Base-by-base conservation (phyloP, 306 rosid species). In the Canavalia gladiata region DNA sequence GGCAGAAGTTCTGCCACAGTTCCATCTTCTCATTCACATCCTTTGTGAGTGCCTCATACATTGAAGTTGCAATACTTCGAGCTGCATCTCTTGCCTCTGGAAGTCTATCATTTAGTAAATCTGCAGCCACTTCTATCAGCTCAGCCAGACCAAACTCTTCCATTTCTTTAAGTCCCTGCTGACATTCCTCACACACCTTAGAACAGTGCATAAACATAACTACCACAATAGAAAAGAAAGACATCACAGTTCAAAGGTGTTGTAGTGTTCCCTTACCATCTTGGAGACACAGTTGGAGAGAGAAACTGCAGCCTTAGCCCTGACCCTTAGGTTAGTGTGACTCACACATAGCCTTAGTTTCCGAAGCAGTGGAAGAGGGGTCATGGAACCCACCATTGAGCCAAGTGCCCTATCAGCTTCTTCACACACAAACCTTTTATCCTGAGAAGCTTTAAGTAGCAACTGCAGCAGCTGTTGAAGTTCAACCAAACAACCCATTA, bases 81-180 rank as follows among this genome's bases (percentile, higher is more conserved):
- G 98, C 97, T 0, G 99, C 98, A 81, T 91, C 99, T 84, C 99
- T 93, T 39, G 99, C 98, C 81, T 91, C 99, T 0, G 98, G 99
- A 70, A 95, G 88, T 29, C 98, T 90, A 81, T 95, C 99, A 75
- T 87, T 95, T 87, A 95, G 62, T 77, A 90, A 83, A 79, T 89
- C 92, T 0, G 88, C 97, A 49, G 92, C 94, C 83, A 91, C 89
- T 77, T 91, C 89, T 49, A 91, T 84, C 88, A 95, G 58, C 72
- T 82, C 80, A 10, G 43, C 87, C 85, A 90, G 50, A 62, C 98
- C 97, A 86, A 81, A 87, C 73, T 90, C 92, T 58, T 91, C 78
- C 93, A 90, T 91, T 84, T 88, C 94, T 68, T 89, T 92, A 54
- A 85, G 67, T 25, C 87, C 95, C 99, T 95, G 91, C 50, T 9